Conservation (phyloP, 805 yeast species). For the Saturnispora dispora region DNA sequence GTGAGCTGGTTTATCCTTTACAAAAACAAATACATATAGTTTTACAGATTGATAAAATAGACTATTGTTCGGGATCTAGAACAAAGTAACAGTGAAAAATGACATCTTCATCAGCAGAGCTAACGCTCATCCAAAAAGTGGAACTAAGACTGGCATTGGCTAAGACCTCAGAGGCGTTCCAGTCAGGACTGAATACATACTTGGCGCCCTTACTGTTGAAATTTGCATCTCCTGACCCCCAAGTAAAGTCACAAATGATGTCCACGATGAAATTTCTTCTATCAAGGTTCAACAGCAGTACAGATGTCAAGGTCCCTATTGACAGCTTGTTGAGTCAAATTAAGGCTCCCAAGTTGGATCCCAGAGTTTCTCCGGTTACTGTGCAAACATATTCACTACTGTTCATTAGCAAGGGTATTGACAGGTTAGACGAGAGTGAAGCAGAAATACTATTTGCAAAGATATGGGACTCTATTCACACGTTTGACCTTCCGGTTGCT, state of each 20-base stretch:
- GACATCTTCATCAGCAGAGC: conserved; percentile 30
- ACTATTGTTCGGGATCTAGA: too few relatives aligned
- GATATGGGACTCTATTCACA: conserved; percentile 38
- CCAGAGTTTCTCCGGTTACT: conserved; percentile 34
- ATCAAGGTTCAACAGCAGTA: conserved; percentile 53
- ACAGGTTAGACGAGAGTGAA: conserved; percentile 36
- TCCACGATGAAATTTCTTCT: conserved; percentile 58
- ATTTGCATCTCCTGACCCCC: conserved; percentile 57
- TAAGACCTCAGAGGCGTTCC: conserved; percentile 53
- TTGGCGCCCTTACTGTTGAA: conserved; percentile 74
- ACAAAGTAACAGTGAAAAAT: background rate
- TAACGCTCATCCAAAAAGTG: conserved; percentile 60
- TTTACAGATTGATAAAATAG: too few relatives aligned
- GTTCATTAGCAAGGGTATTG: conserved; percentile 60
- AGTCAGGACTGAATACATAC: conserved; percentile 49
- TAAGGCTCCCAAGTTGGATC: conserved; percentile 39
- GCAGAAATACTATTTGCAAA: conserved; percentile 37
- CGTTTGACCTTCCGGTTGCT: conserved; percentile 20
- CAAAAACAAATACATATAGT: too few relatives aligned
- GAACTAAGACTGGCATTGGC: conserved; percentile 79
- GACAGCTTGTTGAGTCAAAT: conserved; percentile 56
- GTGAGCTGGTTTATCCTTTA: background rate
- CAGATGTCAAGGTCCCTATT: conserved; percentile 52
- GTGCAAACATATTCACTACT: conserved; percentile 56
- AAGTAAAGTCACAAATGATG: conserved; percentile 55